Evolutionary conservation across 2,329 filamentous ascomycete genomes (phyloP).

Genomic region (Emergomyces pasteurianus): DNA sequence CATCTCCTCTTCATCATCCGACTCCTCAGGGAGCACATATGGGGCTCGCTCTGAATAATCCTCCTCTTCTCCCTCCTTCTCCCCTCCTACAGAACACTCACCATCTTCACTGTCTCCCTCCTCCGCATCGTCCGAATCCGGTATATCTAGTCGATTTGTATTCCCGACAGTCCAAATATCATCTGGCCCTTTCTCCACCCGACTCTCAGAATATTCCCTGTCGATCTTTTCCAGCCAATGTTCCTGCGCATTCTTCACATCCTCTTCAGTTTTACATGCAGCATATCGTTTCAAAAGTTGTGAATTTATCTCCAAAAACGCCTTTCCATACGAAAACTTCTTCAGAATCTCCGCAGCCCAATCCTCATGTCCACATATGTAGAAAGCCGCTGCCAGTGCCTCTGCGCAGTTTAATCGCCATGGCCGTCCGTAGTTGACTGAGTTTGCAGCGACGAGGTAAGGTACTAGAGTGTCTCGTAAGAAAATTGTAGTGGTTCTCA

Average conservation of each 20-base stretch:
- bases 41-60: slow-evolving; percentile 47
- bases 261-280: slow-evolving; percentile 67
- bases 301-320: slow-evolving; percentile 84
- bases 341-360: slow-evolving; percentile 79
- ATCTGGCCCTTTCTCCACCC: slow-evolving; percentile 45
- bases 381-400: slow-evolving; percentile 83
- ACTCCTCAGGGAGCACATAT: slow-evolving; percentile 66
- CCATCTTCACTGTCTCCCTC: slow-evolving; percentile 35
- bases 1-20: slow-evolving; percentile 81
- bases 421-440: slow-evolving; percentile 92
- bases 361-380: slow-evolving; percentile 79
- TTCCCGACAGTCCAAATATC: slow-evolving; percentile 91
- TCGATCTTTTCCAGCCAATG: slow-evolving; percentile 86
- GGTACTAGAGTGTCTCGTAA: slow-evolving; percentile 45
- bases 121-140: slow-evolving; percentile 28
- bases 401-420: slow-evolving; percentile 95
- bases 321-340: slow-evolving; percentile 76
- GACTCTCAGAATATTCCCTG: slow-evolving; percentile 71
- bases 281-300: slow-evolving; percentile 74
- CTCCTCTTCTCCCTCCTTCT: slow-evolving; percentile 35
- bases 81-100: slow-evolving; percentile 32
- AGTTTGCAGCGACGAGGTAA: slow-evolving; percentile 92
- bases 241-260: slow-evolving; percentile 71
- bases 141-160: slow-evolving; percentile 53
- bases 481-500: not conserved